Conservation (phyloP, 495 filamentous ascomycete species). For the Parathielavia hyrcaniae region DNA sequence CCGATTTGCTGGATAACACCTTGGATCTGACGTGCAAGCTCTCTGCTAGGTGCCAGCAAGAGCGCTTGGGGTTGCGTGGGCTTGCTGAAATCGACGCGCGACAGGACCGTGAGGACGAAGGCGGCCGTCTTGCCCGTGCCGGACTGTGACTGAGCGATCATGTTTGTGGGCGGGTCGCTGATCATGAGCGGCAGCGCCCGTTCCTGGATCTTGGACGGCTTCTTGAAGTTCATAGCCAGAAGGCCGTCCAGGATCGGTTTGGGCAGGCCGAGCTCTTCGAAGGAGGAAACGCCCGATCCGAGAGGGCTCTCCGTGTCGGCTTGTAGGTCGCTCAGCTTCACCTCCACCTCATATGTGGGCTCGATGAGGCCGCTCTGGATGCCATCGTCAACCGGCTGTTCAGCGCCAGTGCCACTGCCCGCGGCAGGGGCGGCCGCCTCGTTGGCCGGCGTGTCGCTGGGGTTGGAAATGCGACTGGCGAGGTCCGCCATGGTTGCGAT, state of each 20-base stretch:
- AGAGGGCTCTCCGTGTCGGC: conserved; percentile 80
- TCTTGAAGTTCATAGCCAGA: conserved; percentile 77
- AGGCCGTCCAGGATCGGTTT: conserved; percentile 52
- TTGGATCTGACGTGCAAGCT: conserved; percentile 91
- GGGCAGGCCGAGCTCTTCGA: conserved; percentile 75
- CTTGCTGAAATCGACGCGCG: conserved; percentile 65
- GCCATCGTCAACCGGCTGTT: conserved; percentile 45
- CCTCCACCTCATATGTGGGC: conserved; percentile 70
- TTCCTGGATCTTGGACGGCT: conserved; percentile 96
- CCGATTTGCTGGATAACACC: conserved; percentile 76
- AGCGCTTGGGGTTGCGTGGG: conserved; percentile 74
- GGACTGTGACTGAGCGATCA: conserved; percentile 97
- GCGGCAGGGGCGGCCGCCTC: conserved; percentile 13
- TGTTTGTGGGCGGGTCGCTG: conserved; percentile 72
- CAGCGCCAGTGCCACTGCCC: conserved; percentile 38
- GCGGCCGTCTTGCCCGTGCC: conserved; percentile 98
- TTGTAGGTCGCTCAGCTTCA: conserved; percentile 86
- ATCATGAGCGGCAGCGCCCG: conserved; percentile 83
- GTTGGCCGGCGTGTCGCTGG: conserved; percentile 27
- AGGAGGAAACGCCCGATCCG: conserved; percentile 66
- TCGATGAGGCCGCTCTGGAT: conserved; percentile 56
- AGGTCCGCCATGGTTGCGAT: conserved; percentile 45
- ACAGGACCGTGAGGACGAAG: conserved; percentile 85
- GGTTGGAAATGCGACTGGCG: conserved; percentile 55
- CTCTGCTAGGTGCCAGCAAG: conserved; percentile 85